Base-by-base conservation (phyloP, 108 stramenopile genomes). In the Discostella stelligeroides region DNA sequence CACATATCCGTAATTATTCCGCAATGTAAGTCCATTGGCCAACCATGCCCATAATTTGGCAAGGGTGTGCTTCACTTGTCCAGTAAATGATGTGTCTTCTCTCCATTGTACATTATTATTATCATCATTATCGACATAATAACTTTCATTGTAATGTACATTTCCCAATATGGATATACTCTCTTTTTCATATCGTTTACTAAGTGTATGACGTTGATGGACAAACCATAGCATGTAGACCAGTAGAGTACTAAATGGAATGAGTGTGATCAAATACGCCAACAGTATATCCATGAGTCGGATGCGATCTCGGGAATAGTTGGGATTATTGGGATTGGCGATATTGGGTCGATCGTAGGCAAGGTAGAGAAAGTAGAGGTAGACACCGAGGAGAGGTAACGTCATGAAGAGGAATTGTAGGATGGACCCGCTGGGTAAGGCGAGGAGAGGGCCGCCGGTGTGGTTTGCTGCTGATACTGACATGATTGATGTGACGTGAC, bases 341-440 rank as follows among this genome's bases (percentile, higher is more conserved):
- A 83, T 49, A 24, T 70, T 45, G 48, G 85, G 83, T n/a, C 88
- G 80, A 27, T 70, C 58, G 51, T 41, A 50, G 7, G 83, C 86
- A 24, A 68, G 64, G 18, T 64, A 80, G 7, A 90, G 83, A 61
- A 90, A 87, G 83, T 87, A 90, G 45, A 82, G 38, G 50, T 87
- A 76, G 18, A 90, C 75, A 17, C 47, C 75, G 11, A 90, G 57
- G 30, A 90, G 72, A 10, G 88, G 88, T 29, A 87, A 10, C 30
- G 88, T 90, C 62, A 81, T 65, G 23, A 84, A 14, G 27, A 78
- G 28, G 63, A 87, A 84, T 65, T 83, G 86, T 37, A 71, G 37
- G 53, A 86, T 70, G 57, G 81, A 78, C 14, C 79, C 79, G 18
- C 63, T 46, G 42, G 79, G 79, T 20, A 72, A 66, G 54, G 79